Evolutionary conservation across 2,329 filamentous ascomycete genomes (phyloP).

Genomic region (Periconia sp.): DNA sequence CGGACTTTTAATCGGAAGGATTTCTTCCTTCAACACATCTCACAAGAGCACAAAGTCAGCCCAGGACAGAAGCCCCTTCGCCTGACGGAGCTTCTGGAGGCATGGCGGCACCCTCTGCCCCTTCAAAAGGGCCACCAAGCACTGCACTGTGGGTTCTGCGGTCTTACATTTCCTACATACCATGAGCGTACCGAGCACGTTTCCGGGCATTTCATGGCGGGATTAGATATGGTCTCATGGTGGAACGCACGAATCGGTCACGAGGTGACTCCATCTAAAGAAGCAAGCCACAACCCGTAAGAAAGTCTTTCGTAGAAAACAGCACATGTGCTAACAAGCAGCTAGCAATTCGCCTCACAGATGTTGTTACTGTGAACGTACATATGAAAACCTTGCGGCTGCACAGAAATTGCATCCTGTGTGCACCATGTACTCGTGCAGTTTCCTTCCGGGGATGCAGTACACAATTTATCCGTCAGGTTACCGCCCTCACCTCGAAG

Average conservation of each 20-base stretch:
- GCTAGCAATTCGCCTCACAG: conserved; percentile 23
- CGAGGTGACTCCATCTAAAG: conserved; percentile 8
- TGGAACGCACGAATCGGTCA: conserved; percentile 27
- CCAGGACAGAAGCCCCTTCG: conserved; percentile 48
- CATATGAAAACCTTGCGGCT: conserved; percentile 19
- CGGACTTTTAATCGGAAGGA: conserved; percentile 59
- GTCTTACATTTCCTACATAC: conserved; percentile 23
- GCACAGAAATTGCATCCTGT: conserved; percentile 26
- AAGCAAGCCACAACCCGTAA: conserved; percentile 17
- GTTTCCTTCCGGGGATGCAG: conserved; percentile 32
- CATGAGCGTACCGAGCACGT: conserved; percentile 33
- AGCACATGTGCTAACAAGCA: not conserved
- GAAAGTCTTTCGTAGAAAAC: conserved; percentile 2
- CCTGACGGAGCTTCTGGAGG: conserved; percentile 27
- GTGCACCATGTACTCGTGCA: conserved; percentile 35
- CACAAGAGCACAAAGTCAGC: conserved; percentile 53
- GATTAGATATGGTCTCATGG: conserved; percentile 35
- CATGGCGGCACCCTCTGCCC: conserved; percentile 24
- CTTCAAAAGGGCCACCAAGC: conserved; percentile 24
- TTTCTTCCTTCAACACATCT: conserved; percentile 57
- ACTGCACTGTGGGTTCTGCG: conserved; percentile 38
- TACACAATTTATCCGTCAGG: conserved; percentile 32
- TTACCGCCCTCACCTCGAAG: conserved; percentile 12
- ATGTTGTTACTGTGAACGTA: conserved; percentile 28
- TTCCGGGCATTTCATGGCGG: conserved; percentile 29